phyloP scores from a whole-genome alignment of 331 rosid genomes.

The Phaseolus coccineus region DNA sequence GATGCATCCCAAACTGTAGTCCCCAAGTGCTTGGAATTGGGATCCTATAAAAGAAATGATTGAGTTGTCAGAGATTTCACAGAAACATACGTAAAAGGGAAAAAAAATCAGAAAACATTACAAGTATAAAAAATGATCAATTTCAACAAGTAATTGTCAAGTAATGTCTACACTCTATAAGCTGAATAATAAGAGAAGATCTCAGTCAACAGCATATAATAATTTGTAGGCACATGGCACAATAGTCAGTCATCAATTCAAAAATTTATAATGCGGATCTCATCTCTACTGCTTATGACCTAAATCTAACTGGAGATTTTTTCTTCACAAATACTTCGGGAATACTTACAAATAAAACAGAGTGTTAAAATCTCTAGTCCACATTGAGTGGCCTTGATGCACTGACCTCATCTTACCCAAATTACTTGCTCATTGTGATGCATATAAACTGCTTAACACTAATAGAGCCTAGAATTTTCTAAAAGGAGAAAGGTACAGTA shows the following conservation, averaged over 20 bases:
- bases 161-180: neutral
- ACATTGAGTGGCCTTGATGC: slow-evolving; percentile 3
- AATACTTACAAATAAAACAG: slow-evolving; percentile 32
- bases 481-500: neutral
- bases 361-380: slow-evolving; percentile 7
- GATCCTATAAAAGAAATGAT: slow-evolving; percentile 66
- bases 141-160: slow-evolving; percentile 22
- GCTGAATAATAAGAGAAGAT: slow-evolving; percentile 11
- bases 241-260: slow-evolving; percentile 11
- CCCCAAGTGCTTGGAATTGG: slow-evolving; percentile 95
- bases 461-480: neutral
- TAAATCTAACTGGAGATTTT: neutral
- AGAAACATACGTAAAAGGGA: neutral
- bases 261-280: slow-evolving; percentile 1
- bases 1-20: slow-evolving; percentile 99
- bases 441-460: neutral
- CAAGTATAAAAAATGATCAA: neutral
- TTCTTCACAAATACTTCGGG: slow-evolving; percentile 27
- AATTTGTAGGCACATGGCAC: slow-evolving; percentile 9
- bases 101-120: neutral
- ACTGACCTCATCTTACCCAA: slow-evolving; percentile 19
- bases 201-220: neutral
- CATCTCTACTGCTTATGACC: neutral
- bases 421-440: slow-evolving; percentile 3
- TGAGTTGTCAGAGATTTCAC: slow-evolving; percentile 35